A percentile compares a stretch with the other conserved stretches of the same genome.
These are phyloP conservation scores for Sugiyamaella grinbergsii DNA, from an alignment of 1,139 yeast genomes.

Conservation along the genomic window DNA sequence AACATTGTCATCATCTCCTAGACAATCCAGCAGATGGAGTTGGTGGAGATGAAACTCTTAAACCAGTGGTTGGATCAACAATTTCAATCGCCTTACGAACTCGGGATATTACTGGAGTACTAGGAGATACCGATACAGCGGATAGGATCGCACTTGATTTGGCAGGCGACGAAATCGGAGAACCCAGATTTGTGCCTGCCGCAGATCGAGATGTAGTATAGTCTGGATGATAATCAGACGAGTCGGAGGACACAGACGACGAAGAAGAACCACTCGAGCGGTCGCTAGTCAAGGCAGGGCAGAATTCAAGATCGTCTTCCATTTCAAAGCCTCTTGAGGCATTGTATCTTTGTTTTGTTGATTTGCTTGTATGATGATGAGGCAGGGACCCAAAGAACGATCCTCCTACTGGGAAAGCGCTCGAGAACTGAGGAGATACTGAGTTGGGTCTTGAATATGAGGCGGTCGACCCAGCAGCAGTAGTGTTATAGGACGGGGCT, in stretches of 20 bases:
- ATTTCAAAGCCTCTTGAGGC: conserved; percentile 67
- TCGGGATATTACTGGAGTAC: conserved; percentile 28
- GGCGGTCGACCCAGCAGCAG: conserved; percentile 43
- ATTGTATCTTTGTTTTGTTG: conserved; percentile 49
- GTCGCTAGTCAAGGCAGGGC: conserved; percentile 40
- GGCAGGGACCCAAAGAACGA: conserved; percentile 18
- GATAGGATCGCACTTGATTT: conserved; percentile 22
- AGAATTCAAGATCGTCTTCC: conserved; percentile 72
- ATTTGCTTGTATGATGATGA: conserved; percentile 10
- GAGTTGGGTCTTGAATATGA: conserved; percentile 36
- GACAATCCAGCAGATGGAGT: conserved; percentile 21
- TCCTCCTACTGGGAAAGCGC: conserved; percentile 30
- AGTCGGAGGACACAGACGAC: conserved; percentile 23
- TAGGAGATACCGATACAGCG: conserved; percentile 28
- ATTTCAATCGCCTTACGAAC: conserved; percentile 60
- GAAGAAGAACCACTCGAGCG: conserved; percentile 20
- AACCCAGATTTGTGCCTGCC: conserved; percentile 17
- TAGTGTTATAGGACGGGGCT: conserved; percentile 28
- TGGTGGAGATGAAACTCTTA: conserved; percentile 50
- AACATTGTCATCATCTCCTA: conserved; percentile 14
- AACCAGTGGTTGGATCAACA: conserved; percentile 75
- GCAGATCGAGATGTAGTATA: conserved; percentile 11
- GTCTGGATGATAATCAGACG: conserved; percentile 19
- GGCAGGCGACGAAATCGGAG: conserved; percentile 26
- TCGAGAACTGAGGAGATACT: conserved; percentile 38